Base-by-base conservation (phyloP, 768 basidiomycete genomes). In the Podaxis sp. region DNA sequence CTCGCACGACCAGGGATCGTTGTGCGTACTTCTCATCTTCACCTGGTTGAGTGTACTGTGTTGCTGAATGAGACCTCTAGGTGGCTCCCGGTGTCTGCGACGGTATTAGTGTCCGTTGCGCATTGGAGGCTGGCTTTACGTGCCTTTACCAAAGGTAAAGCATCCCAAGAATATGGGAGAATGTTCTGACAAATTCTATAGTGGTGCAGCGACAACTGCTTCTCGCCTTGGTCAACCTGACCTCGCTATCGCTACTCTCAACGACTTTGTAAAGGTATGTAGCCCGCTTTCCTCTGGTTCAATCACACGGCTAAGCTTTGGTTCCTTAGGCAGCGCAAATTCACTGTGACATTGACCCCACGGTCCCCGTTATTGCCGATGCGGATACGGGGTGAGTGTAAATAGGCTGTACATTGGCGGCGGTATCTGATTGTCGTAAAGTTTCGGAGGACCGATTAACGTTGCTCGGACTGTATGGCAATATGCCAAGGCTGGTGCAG, bases 41-140 rank as follows among this genome's bases (percentile, higher is more conserved):
- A 4, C 11, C n/a, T 36, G 30, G 2, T 30, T 24, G 24, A 4
- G 4, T 2, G 9, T 9, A 2, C 33, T 11, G 42, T 17, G 44
- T 59, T 39, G 4, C 22, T 36, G 19, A 17, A 19, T 4, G 1
- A 61, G 17, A 12, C 22, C 11, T 24, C 11, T 49, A 90, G 88
- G 74, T 89, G 67, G 89, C 89, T 2, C 90, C 89, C n/a, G 89
- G 89, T 48, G 87, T 91, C 48, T 90, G 89, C 61, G 89, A 91
- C 61, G 89, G 89, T 55, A 92, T 93, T 69, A 90, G 88, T 68
- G 89, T 90, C 9, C 82, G 91, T 33, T 89, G 89, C 66, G 91
- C 91, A 7, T 74, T 92, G 6, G 90, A 93, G 75, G 88, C 89
- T 40, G 90, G 90, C 19, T 93, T 92, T 67, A 79, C 82, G 26